Conservation (phyloP, 78 protist species). For the Creolimax fragrantissima region DNA sequence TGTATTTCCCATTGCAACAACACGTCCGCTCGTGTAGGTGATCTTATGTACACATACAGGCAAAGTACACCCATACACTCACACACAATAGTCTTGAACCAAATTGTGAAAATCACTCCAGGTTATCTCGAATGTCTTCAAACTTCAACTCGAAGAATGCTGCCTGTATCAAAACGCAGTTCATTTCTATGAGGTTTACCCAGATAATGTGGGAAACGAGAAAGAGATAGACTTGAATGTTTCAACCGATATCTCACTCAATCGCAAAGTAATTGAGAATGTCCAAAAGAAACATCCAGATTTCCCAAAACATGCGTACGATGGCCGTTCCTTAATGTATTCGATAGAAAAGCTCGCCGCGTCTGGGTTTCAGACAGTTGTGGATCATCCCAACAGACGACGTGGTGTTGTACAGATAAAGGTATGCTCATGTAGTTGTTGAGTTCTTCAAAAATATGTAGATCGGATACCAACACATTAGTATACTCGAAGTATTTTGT, state of each 20-base stretch:
- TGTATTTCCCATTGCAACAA: background rate
- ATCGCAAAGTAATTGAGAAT: background rate
- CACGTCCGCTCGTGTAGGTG: background rate
- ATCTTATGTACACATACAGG: background rate
- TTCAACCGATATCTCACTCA: background rate
- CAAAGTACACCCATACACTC: background rate
- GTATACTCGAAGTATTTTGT: too few relatives aligned
- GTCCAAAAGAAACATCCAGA: background rate
- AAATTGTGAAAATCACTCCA: background rate
- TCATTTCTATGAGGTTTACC: background rate
- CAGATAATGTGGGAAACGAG: background rate
- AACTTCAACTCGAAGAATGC: background rate
- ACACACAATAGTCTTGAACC: background rate
- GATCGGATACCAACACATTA: too few relatives aligned
- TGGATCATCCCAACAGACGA: background rate
- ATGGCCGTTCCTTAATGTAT: background rate
- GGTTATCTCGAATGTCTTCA: background rate
- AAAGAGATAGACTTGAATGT: background rate
- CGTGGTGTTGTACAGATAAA: background rate
- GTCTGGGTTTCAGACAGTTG: background rate
- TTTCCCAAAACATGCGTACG: background rate
- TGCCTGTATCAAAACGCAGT: background rate
- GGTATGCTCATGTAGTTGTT: too few relatives aligned
- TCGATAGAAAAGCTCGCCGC: background rate
- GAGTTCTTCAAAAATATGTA: too few relatives aligned